Conservation (phyloP, 148 eudicot genomes). For the Spergularia marina region DNA sequence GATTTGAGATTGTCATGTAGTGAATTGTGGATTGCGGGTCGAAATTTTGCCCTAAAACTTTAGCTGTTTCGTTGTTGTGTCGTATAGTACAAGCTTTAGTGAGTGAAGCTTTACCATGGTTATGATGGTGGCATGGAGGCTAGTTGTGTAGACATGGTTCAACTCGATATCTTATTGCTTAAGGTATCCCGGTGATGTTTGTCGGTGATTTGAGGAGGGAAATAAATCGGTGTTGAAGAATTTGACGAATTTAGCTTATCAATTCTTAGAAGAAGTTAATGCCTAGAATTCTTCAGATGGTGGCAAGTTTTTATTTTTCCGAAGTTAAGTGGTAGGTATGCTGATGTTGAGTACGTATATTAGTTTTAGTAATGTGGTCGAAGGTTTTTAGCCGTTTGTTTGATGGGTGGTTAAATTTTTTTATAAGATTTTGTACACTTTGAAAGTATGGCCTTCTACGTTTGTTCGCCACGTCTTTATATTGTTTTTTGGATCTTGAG, state of each 20-base stretch:
- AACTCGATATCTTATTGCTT: not conserved
- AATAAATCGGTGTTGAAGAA: not conserved
- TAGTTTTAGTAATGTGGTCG: not conserved
- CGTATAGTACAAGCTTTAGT: not conserved
- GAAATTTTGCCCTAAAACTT: not conserved
- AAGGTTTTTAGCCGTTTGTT: not conserved
- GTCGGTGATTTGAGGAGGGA: too few relatives aligned
- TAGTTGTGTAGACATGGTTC: not conserved
- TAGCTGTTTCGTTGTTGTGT: not conserved
- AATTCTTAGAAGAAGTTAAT: not conserved
- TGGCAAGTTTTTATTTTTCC: not conserved
- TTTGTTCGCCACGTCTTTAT: not conserved
- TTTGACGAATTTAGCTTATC: not conserved
- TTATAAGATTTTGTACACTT: not conserved
- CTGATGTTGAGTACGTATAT: not conserved
- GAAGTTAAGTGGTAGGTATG: too few relatives aligned
- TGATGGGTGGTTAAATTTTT: not conserved
- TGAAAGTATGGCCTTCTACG: not conserved
- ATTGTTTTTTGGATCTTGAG: not conserved
- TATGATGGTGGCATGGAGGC: not conserved
- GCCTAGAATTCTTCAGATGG: not conserved
- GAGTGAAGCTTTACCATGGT: not conserved
- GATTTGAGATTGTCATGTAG: too few relatives aligned
- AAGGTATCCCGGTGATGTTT: too few relatives aligned
- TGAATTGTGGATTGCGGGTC: not conserved